These are phyloP conservation scores for Globisporangium camurandrum DNA, from an alignment of 352 stramenopile species.

Conservation along the genomic window DNA sequence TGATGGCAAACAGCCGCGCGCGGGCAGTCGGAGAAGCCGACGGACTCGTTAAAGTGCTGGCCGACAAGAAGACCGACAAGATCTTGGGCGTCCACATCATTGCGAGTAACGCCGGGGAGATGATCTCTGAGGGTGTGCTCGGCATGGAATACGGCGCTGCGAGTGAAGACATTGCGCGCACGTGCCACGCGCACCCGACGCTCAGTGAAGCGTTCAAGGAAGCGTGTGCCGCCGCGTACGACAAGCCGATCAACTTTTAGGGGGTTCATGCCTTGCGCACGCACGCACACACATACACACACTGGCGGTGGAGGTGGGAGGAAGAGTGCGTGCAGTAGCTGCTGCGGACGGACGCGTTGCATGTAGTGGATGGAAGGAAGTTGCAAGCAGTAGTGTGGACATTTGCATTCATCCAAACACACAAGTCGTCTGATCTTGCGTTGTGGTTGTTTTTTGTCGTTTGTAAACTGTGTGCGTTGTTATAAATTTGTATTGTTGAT, in stretches of 20 bases:
- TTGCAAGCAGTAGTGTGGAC: too few species aligned
- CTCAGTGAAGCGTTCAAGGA: conserved; percentile 99
- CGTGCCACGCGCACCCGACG: conserved; percentile 97
- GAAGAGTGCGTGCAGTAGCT: too few species aligned
- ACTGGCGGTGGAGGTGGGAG: too few species aligned
- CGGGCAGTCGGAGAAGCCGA: conserved; percentile 91
- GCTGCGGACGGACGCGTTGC: too few species aligned
- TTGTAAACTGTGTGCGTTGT: too few species aligned
- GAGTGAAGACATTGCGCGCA: conserved; percentile 98
- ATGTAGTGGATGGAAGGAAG: too few species aligned
- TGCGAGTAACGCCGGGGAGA: conserved; percentile 97
- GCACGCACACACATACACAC: too few species aligned
- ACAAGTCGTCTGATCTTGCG: too few species aligned
- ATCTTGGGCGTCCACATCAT: conserved; percentile 99
- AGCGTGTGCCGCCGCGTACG: conserved; percentile 95
- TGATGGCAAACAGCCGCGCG: conserved; percentile 96
- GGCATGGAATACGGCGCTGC: conserved; percentile 98
- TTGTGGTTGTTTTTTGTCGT: too few species aligned
- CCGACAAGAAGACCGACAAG: conserved; percentile 96
- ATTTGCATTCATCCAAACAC: too few species aligned
- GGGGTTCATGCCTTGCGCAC: too few species aligned
- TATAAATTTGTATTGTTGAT: too few species aligned
- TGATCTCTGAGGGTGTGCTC: conserved; percentile 98
- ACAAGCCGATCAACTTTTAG: conserved; percentile 99
- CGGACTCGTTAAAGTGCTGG: conserved; percentile 97